Evolutionary conservation across 23 red algal genomes (phyloP).

Genomic region (Gracilaria gracilis): DNA sequence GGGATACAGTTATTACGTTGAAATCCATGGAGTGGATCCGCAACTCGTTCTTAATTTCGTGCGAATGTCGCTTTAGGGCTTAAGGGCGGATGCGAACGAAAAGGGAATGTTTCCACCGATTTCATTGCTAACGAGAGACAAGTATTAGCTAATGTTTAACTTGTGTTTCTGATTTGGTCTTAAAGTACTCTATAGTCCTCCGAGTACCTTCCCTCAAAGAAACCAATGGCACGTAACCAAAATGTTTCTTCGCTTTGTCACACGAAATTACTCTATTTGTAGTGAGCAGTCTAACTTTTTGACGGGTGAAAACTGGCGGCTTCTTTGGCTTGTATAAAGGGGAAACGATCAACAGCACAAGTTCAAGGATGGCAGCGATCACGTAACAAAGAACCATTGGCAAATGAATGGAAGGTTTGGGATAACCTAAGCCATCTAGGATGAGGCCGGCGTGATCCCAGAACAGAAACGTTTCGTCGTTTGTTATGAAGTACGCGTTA

Average conservation of each 20-base stretch:
- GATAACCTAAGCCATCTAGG: conserved; percentile 80
- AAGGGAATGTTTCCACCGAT: too few species aligned
- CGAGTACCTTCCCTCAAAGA: conserved; percentile 75
- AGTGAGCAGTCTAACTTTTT: conserved; percentile 71
- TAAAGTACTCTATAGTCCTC: conserved; percentile 85
- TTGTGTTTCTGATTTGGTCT: background rate
- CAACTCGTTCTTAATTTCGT: too few species aligned
- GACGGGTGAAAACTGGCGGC: conserved; percentile 78
- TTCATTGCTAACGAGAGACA: background rate
- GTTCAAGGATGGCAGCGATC: conserved; percentile 66
- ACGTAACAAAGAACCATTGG: conserved; percentile 78
- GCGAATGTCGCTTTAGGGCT: too few species aligned
- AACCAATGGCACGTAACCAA: conserved; percentile 83
- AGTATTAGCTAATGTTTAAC: background rate
- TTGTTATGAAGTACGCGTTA: conserved; percentile 95
- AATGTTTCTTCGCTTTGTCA: conserved; percentile 83
- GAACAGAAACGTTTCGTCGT: conserved; percentile 86
- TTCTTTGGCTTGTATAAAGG: conserved; percentile 58
- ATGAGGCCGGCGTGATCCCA: conserved; percentile 83
- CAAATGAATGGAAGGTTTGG: conserved; percentile 54
- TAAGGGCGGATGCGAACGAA: too few species aligned
- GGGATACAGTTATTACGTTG: too few species aligned
- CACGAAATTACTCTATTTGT: conserved; percentile 83
- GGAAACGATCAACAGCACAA: conserved; percentile 50
- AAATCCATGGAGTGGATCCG: too few species aligned